These are phyloP conservation scores for Houttuynia cordata DNA, from an alignment of 164 flowering plant genomes.

Conservation along the genomic window DNA sequence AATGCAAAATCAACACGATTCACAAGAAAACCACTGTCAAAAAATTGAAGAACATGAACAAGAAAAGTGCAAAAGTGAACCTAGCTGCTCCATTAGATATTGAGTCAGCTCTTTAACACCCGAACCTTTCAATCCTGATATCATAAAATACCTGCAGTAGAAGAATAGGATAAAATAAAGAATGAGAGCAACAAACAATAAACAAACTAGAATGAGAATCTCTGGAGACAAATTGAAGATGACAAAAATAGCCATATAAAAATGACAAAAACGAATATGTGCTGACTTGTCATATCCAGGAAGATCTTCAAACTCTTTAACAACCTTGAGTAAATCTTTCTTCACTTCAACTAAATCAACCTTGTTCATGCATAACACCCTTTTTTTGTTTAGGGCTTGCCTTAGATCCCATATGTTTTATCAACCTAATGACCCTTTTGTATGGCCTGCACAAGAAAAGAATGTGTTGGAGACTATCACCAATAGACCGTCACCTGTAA, in stretches of 20 bases:
- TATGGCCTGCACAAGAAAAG: constrained; percentile 47
- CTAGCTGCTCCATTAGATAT: constrained; percentile 77
- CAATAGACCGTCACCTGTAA: too few relatives aligned
- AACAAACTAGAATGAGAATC: too few relatives aligned
- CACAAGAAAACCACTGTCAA: too few relatives aligned
- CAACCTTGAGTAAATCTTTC: constrained; percentile 75
- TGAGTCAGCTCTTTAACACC: constrained; percentile 79
- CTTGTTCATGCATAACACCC: constrained; percentile 88
- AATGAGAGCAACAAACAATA: neutral
- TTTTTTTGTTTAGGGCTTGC: constrained; percentile 58
- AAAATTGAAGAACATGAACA: too few relatives aligned
- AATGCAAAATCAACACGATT: too few relatives aligned
- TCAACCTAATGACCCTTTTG: constrained; percentile 61
- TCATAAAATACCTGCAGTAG: constrained; percentile 61
- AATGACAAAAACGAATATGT: constrained; percentile 1
- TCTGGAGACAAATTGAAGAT: too few relatives aligned
- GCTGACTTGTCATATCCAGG: constrained; percentile 73
- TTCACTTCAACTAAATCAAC: constrained; percentile 77
- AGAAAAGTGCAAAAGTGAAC: constrained; percentile 1
- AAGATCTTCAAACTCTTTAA: constrained; percentile 70
- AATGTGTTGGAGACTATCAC: neutral
- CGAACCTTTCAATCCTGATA: constrained; percentile 88
- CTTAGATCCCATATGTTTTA: constrained; percentile 57
- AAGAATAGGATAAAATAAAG: constrained; percentile 1
- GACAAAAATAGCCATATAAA: neutral